Evolutionary conservation across 768 basidiomycete genomes (phyloP), one percentile per base, ranked within the genome.

Genomic region (Lactarius indigo): DNA sequence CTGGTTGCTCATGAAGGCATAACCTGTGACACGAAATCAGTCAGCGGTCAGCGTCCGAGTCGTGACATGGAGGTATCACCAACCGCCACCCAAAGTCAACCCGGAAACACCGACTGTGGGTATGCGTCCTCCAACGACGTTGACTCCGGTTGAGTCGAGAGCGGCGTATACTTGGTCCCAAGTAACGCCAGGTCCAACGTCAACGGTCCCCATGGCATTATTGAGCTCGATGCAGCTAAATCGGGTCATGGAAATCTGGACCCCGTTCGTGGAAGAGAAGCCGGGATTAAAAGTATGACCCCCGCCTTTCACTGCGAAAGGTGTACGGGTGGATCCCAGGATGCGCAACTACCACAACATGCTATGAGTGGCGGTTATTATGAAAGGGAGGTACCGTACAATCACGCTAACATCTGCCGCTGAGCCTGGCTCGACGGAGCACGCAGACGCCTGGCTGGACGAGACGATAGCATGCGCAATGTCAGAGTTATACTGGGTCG

Each of bases 241-340:
- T 2, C 69, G 69, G 33, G 65, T 30, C 73, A 75, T 70, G 7
- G 73, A n/a, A 7, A 75, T 74, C 33, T 73, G 64, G n/a, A 75
- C 70, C 23, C 74, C 74, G 1, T 5, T 42, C 10, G 74, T 75
- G 7, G 74, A 75, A 23, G 68, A 73, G 65, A 74, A 73, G 8
- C 72, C 69, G 1, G 58, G 68, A 41, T 72, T 73, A 1, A 57
- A 61, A 0, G 70, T 8, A 39, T 74, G 73, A 15, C 74, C 74
- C 12, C 74, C 42, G 42, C 42, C 42, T 44, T 68, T 7, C 55
- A 42, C 42, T 7, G 17, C 42, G 42, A 44, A 44, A 44, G 42
- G 42, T 6, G 42, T 44, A 18, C 42, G 42, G 1, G 30, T 54
- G 17, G 64, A 65, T 54, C 60, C 64, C n/a, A 68, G 28, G 37